Percentiles rank a stretch among this genome's conserved stretches.
Evolutionary conservation across 208 protist species (phyloP).

Genomic region (Leishmania lainsoni): DNA sequence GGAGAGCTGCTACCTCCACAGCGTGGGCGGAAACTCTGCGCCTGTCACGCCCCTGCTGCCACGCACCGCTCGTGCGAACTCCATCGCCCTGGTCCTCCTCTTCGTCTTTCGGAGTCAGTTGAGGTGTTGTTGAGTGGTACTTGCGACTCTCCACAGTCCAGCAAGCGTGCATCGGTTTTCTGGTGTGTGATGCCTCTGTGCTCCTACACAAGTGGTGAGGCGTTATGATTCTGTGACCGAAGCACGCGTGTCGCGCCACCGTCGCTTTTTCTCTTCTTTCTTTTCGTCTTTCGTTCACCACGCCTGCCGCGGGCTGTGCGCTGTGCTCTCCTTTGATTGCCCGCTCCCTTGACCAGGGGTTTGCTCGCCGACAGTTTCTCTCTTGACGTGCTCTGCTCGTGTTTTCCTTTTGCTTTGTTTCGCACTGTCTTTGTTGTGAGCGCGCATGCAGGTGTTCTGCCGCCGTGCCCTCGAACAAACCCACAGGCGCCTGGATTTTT

Average conservation of each 20-base stretch:
- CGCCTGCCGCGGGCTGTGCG: background rate
- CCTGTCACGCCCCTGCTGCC: background rate
- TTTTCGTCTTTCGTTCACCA: background rate
- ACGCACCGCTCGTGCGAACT: background rate
- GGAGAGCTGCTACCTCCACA: constrained; percentile 63
- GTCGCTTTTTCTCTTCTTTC: background rate
- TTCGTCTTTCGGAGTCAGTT: background rate
- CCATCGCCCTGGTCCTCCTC: background rate
- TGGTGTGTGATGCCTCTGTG: background rate
- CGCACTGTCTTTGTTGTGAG: background rate
- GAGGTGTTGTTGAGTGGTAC: background rate
- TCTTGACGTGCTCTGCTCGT: background rate
- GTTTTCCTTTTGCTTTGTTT: constrained; percentile 14
- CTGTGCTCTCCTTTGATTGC: no score
- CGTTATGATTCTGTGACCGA: background rate
- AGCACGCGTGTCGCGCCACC: background rate
- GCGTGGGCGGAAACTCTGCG: background rate
- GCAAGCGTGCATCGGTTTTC: background rate
- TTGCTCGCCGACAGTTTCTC: background rate
- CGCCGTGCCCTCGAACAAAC: background rate
- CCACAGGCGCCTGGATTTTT: background rate
- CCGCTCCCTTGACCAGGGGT: no score
- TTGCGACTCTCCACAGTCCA: background rate
- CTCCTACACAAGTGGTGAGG: background rate
- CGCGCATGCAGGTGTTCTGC: background rate